Percentiles rank a stretch among this genome's conserved stretches.
Conservation (phyloP, 2,329 filamentous ascomycete genomes). For the Rhynchosporium agropyri region DNA sequence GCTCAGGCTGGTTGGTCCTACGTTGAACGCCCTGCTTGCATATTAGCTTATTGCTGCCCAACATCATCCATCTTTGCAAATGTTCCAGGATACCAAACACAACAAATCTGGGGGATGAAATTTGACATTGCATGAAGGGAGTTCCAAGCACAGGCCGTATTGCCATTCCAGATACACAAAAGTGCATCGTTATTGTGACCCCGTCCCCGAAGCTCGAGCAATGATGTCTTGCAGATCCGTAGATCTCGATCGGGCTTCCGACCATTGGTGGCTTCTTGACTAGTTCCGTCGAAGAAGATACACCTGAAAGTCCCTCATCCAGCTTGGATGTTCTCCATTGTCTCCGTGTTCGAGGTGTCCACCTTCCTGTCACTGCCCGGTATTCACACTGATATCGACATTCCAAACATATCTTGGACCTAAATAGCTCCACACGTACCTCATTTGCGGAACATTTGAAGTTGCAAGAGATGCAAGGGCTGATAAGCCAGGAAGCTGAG, state of each 20-base stretch:
- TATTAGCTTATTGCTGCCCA: conserved; percentile 32
- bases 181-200: neutral
- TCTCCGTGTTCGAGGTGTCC: neutral
- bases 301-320: neutral
- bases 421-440: conserved; percentile 47
- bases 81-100: conserved; percentile 3
- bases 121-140: conserved; percentile 1
- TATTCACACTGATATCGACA: conserved; percentile 22
- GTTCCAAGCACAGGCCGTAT: neutral
- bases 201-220: conserved; percentile 14
- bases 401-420: conserved; percentile 22
- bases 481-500: conserved; percentile 57
- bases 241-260: neutral
- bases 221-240: neutral
- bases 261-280: conserved; percentile 9
- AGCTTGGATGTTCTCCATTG: neutral
- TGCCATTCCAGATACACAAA: conserved; percentile 15
- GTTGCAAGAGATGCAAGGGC: conserved; percentile 59
- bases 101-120: neutral
- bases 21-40: conserved; percentile 38
- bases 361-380: conserved; percentile 11
- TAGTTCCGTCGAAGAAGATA: neutral
- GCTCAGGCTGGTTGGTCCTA: conserved; percentile 47
- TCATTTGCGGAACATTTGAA: conserved; percentile 52
- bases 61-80: neutral